Evolutionary conservation across 352 stramenopile species (phyloP), one percentile per base, ranked within the genome.

Genomic region (Phytophthora cryptogea): DNA sequence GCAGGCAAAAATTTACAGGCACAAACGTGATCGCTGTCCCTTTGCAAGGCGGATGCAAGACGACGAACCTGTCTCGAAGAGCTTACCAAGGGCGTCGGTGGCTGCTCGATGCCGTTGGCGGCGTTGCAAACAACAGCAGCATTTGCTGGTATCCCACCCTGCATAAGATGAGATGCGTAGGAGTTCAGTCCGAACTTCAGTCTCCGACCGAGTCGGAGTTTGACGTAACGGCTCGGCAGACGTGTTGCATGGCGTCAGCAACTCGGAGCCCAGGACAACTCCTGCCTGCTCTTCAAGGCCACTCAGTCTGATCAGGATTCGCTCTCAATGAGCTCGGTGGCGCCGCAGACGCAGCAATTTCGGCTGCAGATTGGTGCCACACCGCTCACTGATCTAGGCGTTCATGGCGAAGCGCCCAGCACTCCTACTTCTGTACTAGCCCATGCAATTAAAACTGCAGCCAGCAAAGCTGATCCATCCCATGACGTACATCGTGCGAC

Each of bases 231-330:
- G 32, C 17, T 37, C 5, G 3, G 30, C 27, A n/a, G 7, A 7
- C 39, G n/a, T 30, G 17, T 54, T 66, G 49, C 41, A 40, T 9
- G 11, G 40, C 45, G 33, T 13, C 9, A 57, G 28, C 46, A 20
- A 42, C 5, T 31, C 32, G 9, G 30, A 44, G 45, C 30, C 47
- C 39, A 17, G 26, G 28, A 51, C 43, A 56, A 48, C 43, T 55
- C 33, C 35, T 56, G 16, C 4, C 40, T 41, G 50, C 41, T 50
- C 41, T 66, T 66, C 50, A 61, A 61, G 51, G 17, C 8, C 36
- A 42, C 36, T 14, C 3, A 10, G 42, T 40, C 53, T 50, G 55
- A 57, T 49, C 54, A 35, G 23, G 37, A 52, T 44, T 37, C 20
- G 44, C 32, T 51, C 30, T 43, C 23, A 23, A 17, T 23, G 16